A percentile compares a stretch with the other conserved stretches of the same genome.
These are phyloP conservation scores for Mallotus japonicus DNA, from an alignment of 441 rosid species.

Conservation along the genomic window DNA sequence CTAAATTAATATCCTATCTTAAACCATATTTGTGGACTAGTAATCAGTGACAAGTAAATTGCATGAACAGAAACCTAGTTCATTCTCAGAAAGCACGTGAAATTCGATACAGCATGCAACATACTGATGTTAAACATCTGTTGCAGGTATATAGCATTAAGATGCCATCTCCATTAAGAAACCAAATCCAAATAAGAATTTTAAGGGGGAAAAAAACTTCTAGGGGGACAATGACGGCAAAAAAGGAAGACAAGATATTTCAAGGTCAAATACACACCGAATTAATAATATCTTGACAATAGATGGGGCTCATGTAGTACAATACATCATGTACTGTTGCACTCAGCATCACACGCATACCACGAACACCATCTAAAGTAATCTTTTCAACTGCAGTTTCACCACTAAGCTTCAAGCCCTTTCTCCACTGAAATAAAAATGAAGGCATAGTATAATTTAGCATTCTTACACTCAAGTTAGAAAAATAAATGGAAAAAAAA, in stretches of 20 bases:
- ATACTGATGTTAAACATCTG: not conserved
- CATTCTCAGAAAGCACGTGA: not conserved
- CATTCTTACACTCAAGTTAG: not conserved
- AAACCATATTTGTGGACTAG: too few species aligned
- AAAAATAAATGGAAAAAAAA: not conserved
- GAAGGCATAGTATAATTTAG: not conserved
- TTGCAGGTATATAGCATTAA: not conserved
- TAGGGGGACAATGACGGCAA: constrained; percentile 2
- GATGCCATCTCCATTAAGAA: constrained; percentile 16
- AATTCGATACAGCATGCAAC: not conserved
- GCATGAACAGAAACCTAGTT: not conserved
- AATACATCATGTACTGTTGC: constrained; percentile 98
- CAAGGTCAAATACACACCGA: constrained; percentile 49
- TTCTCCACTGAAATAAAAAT: constrained; percentile 82
- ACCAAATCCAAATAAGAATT: not conserved
- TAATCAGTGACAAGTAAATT: not conserved
- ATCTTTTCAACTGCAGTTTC: constrained; percentile 94
- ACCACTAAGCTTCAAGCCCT: constrained; percentile 95
- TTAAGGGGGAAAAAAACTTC: not conserved
- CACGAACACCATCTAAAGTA: constrained; percentile 94
- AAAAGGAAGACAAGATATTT: constrained; percentile 10
- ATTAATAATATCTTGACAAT: constrained; percentile 89
- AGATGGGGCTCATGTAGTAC: constrained; percentile 98
- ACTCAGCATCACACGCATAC: constrained; percentile 81
- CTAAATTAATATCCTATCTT: too few species aligned